Evolutionary conservation across 176 grass and related monocot genomes (phyloP), one percentile per base, ranked within the genome.

Genomic region (Ampelocalamus luodianensis): DNA sequence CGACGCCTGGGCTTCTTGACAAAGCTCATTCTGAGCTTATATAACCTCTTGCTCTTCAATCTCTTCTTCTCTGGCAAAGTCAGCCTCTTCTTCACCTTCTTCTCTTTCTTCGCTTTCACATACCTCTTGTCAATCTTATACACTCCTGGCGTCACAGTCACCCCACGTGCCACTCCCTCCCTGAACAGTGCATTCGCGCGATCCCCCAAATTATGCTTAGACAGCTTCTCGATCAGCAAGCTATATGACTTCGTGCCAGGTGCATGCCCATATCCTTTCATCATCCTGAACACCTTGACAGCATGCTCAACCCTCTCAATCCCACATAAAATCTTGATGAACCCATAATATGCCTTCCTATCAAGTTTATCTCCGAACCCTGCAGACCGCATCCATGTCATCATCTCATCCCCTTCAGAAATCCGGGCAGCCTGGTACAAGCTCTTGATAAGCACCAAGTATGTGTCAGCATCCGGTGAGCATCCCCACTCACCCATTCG

Each of bases 221-320:
- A 82, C 74, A 99, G 76, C 77, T 94, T 99, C 88, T 90, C 90
- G 9, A 99, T 91, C 64, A 99, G 86, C 72, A 95, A 78, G 50
- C 78, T 83, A 77, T 99, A 99, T 1, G 91, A 96, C 77, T 99
- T 96, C 14, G 85, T 63, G 62, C 96, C 96, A 49, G 96, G 96
- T 76, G 93, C 74, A 87, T 96, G 91, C 13, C 93, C 96, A 76
- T 89, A 87, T 38, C 93, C 87, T 82, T 99, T 99, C 96, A 99
- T 96, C 96, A 96, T 89, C 38, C 88, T 83, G 73, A 99, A 99
- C 26, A 99, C 87, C 82, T 99, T 99, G 66, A 99, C 78, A 49
- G 96, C 93, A 89, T 96, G 93, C 74, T 99, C 96, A 85, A 94
- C 94, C 70, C 96, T 89, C 79, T 99, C 93, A 66, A 99, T 99